phyloP scores from a whole-genome alignment of 2,329 filamentous ascomycete genomes.

The Coniochaeta sp. region DNA sequence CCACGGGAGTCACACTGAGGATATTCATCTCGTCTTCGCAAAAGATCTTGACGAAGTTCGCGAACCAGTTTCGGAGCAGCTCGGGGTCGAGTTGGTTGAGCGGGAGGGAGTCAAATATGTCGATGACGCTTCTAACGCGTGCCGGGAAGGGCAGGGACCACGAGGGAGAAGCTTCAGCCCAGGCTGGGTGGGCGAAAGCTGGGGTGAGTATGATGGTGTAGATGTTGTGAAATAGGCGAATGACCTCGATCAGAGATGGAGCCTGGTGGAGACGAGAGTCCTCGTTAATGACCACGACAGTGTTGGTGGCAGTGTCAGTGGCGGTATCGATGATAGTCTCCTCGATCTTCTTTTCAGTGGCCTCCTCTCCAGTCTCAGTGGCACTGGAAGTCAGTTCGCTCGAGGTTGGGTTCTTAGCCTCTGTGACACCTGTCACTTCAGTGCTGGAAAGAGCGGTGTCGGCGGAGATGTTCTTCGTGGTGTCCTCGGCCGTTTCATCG shows the following conservation, averaged over 20 bases:
- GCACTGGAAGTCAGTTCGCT: too few species aligned
- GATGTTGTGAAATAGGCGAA: neutral
- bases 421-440: too few species aligned
- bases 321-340: too few species aligned
- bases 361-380: too few species aligned
- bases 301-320: neutral
- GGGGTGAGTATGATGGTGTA: neutral
- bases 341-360: too few species aligned
- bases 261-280: neutral
- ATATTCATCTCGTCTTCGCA: neutral
- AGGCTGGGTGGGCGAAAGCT: neutral
- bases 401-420: too few species aligned
- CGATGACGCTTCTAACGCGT: neutral
- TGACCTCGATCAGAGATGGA: neutral
- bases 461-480: too few species aligned
- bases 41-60: neutral
- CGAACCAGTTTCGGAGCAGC: neutral
- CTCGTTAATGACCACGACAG: neutral
- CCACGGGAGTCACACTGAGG: neutral
- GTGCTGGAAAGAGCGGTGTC: too few species aligned
- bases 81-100: neutral
- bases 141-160: neutral
- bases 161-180: neutral
- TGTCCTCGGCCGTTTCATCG: too few species aligned
- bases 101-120: neutral